A percentile compares a stretch with the other conserved stretches of the same genome.
Evolutionary conservation across 768 basidiomycete genomes (phyloP).

Genomic region (Boletus tomentosulus): DNA sequence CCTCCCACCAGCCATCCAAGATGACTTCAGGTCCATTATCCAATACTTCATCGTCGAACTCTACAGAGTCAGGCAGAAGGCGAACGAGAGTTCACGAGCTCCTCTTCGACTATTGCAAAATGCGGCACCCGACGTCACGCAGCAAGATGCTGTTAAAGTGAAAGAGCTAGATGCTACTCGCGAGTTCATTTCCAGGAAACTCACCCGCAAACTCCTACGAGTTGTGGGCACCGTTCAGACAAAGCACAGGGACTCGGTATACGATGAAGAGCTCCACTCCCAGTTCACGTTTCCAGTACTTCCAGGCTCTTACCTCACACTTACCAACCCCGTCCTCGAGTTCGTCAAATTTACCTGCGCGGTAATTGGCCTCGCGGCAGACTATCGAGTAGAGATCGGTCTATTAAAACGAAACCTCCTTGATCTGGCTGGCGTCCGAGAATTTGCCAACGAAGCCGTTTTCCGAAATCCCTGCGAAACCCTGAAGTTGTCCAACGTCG

Average conservation of each 20-base stretch:
- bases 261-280: conserved; percentile 48
- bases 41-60: conserved; percentile 84
- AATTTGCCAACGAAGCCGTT: conserved; percentile 79
- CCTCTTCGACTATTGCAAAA: conserved; percentile 74
- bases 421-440: conserved; percentile 80
- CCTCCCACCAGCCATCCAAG: conserved; percentile 78
- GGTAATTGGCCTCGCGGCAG: conserved; percentile 70
- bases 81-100: conserved; percentile 53
- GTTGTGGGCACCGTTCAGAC: conserved; percentile 60
- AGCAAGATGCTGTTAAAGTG: conserved; percentile 60
- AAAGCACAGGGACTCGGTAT: conserved; percentile 54
- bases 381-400: conserved; percentile 84
- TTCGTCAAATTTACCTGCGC: conserved; percentile 86
- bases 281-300: conserved; percentile 80
- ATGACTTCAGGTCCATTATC: conserved; percentile 66
- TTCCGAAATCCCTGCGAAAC: conserved; percentile 94
- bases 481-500: conserved; percentile 78
- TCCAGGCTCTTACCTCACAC: conserved; percentile 79
- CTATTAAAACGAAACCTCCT: conserved; percentile 85
- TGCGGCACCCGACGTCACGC: conserved; percentile 57
- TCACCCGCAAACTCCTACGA: conserved; percentile 78
- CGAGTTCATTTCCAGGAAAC: conserved; percentile 72
- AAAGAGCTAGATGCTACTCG: conserved; percentile 66
- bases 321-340: conserved; percentile 81
- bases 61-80: conserved; percentile 67